Evolutionary conservation across 2,329 filamentous ascomycete genomes (phyloP), one percentile per base, ranked within the genome.

Genomic region (Didymella pinodella): DNA sequence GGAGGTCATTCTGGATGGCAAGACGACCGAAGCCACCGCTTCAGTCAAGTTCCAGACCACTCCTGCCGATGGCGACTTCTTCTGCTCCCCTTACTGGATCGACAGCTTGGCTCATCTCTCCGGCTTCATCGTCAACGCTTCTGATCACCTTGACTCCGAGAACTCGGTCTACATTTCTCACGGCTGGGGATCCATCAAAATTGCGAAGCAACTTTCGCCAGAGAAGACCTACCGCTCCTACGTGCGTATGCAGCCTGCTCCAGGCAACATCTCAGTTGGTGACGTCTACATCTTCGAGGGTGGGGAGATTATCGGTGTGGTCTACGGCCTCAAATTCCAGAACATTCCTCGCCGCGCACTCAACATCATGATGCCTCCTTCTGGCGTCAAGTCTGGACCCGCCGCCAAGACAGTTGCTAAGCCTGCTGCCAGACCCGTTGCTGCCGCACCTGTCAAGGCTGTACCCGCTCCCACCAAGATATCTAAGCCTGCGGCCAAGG

Each of bases 351-450:
- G 88, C 67, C 84, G 85, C 67, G 81, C 88, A 25, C 80, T 90
- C 60, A 88, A 89, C 79, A 83, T 87, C 66, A 84, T 91, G 74
- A 78, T 91, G 62, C 88, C 88, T 54, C 87, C 87, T 1, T 80
- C 82, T 46, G 85, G 84, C 61, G 67, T 71, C 65, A 61, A 77
- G 38, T 74, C 77, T 31, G 69, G 79, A 40, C 49, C 58, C 25
- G 47, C 64, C 41, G 63, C 74, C 16, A 67, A 62, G 59, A 64
- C 76, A 2, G 62, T 77, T 16, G 65, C 75, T 48, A 69, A 76
- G 44, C 62, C 75, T 25, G 66, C 76, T 6, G 69, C 79, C 25
- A 71, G 78, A 45, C 67, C 76, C 48, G 61, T 76, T 34, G 75
- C 79, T 26, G 64, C 72, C 3, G 67, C 74, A 10, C 62, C 69